These are phyloP conservation scores for Fagus sylvatica DNA, from an alignment of 306 rosid genomes.

Conservation along the genomic window DNA sequence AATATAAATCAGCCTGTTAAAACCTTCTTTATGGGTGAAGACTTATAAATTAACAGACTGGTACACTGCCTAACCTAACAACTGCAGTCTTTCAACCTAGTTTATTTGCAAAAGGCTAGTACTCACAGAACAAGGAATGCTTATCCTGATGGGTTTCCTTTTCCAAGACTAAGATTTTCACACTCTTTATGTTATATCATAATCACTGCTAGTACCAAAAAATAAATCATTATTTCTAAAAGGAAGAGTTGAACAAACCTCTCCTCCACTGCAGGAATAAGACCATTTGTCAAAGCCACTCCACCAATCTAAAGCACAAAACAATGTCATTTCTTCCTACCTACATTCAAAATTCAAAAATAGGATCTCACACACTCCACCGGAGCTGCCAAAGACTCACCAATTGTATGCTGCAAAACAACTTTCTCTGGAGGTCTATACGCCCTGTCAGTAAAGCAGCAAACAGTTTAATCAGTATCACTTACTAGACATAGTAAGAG, in stretches of 20 bases:
- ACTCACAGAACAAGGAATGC: not conserved
- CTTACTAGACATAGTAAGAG: constrained; percentile 1
- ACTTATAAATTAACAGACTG: no score
- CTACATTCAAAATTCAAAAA: constrained; percentile 23
- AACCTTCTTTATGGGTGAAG: no score
- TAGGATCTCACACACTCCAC: constrained; percentile 19
- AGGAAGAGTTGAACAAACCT: constrained; percentile 56
- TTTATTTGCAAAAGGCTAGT: not conserved
- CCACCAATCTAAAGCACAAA: constrained; percentile 77
- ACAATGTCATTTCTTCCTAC: constrained; percentile 30
- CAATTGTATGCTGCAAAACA: constrained; percentile 96
- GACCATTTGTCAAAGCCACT: constrained; percentile 82
- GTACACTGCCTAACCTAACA: no score
- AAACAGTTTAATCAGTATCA: constrained; percentile 28
- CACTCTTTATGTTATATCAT: not conserved
- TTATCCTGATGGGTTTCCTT: not conserved
- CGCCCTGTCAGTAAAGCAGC: constrained; percentile 65
- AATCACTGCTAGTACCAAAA: not conserved
- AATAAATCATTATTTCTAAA: not conserved
- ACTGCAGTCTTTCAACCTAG: not conserved
- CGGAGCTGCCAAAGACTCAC: constrained; percentile 47
- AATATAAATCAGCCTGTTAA: no score
- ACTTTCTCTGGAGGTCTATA: constrained; percentile 88
- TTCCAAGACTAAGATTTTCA: not conserved
- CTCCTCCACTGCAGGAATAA: constrained; percentile 87